These are phyloP conservation scores for Chaetoceros tenuissimus DNA, from an alignment of 108 stramenopile genomes.

Conservation along the genomic window DNA sequence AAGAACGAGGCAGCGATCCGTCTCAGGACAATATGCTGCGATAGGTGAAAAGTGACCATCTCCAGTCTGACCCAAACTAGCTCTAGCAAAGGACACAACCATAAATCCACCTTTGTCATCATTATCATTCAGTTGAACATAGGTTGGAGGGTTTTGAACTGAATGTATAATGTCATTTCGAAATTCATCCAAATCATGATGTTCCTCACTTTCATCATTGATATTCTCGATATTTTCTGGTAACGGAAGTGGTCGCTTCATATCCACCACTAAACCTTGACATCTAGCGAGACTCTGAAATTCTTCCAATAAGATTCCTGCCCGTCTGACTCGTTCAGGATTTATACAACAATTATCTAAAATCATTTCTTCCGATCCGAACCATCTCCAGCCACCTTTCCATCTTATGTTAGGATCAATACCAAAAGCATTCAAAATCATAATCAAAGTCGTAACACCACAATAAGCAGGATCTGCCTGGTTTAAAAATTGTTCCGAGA, in stretches of 20 bases:
- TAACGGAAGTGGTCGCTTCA: slow-evolving; percentile 42
- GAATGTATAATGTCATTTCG: slow-evolving; percentile 39
- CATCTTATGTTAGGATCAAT: slow-evolving; percentile 90
- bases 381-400: slow-evolving; percentile 94
- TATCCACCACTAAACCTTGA: slow-evolving; percentile 43
- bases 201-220: background rate
- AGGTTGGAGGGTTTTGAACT: slow-evolving; percentile 18
- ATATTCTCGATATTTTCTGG: slow-evolving; percentile 1
- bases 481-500: slow-evolving; percentile 86
- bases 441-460: slow-evolving; percentile 81
- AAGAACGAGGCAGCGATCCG: slow-evolving; percentile 69
- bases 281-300: slow-evolving; percentile 60
- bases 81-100: slow-evolving; percentile 65
- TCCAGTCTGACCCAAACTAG: slow-evolving; percentile 80
- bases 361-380: slow-evolving; percentile 82
- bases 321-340: slow-evolving; percentile 53
- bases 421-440: slow-evolving; percentile 86
- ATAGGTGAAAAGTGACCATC: slow-evolving; percentile 93
- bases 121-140: slow-evolving; percentile 13
- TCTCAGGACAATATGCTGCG: slow-evolving; percentile 56
- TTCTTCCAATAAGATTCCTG: slow-evolving; percentile 59
- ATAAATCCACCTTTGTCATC: slow-evolving; percentile 27
- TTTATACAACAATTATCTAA: slow-evolving; percentile 72
- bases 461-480: slow-evolving; percentile 94
- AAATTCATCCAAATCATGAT: slow-evolving; percentile 37